Percentiles rank a stretch among this genome's conserved stretches.
These are phyloP conservation scores for Phytophthora rubi DNA, from an alignment of 352 stramenopile genomes.

Conservation along the genomic window DNA sequence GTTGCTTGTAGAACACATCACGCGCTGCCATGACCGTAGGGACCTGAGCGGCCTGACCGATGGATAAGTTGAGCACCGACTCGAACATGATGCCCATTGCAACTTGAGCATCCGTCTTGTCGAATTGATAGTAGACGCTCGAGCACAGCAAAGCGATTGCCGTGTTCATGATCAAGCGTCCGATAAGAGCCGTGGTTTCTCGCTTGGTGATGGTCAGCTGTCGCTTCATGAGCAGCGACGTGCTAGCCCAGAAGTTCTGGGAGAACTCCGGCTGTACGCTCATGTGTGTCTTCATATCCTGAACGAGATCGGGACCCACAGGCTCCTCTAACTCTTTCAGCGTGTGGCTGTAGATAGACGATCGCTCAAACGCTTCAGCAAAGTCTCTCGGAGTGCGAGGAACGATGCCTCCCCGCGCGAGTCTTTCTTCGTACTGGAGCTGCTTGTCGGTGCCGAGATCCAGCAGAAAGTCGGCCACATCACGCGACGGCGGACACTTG, in stretches of 20 bases:
- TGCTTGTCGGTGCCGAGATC: slow-evolving; percentile 52
- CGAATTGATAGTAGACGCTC: slow-evolving; percentile 38
- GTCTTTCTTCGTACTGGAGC: slow-evolving; percentile 31
- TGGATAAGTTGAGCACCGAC: slow-evolving; percentile 60
- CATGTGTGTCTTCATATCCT: slow-evolving; percentile 20
- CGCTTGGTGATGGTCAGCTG: slow-evolving; percentile 32
- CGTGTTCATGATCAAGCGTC: slow-evolving; percentile 31
- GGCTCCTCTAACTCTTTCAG: not conserved
- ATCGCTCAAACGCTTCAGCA: slow-evolving; percentile 52
- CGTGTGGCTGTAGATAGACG: slow-evolving; percentile 12
- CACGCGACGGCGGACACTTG: slow-evolving; percentile 42
- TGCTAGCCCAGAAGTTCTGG: slow-evolving; percentile 27
- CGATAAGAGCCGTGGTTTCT: slow-evolving; percentile 30
- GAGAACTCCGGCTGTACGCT: slow-evolving; percentile 30
- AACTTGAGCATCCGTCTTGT: slow-evolving; percentile 26
- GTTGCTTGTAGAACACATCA: slow-evolving; percentile 39
- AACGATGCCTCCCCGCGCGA: not conserved
- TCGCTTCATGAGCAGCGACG: slow-evolving; percentile 25
- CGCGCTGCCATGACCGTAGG: slow-evolving; percentile 56
- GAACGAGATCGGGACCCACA: slow-evolving; percentile 5
- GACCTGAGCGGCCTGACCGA: slow-evolving; percentile 65
- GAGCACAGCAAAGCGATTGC: slow-evolving; percentile 38
- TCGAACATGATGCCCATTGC: slow-evolving; percentile 70
- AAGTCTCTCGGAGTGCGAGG: slow-evolving; percentile 31
- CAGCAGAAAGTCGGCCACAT: slow-evolving; percentile 93